phyloP scores from a whole-genome alignment of 495 filamentous ascomycete genomes.

The Thermothielavioides terrestris region DNA sequence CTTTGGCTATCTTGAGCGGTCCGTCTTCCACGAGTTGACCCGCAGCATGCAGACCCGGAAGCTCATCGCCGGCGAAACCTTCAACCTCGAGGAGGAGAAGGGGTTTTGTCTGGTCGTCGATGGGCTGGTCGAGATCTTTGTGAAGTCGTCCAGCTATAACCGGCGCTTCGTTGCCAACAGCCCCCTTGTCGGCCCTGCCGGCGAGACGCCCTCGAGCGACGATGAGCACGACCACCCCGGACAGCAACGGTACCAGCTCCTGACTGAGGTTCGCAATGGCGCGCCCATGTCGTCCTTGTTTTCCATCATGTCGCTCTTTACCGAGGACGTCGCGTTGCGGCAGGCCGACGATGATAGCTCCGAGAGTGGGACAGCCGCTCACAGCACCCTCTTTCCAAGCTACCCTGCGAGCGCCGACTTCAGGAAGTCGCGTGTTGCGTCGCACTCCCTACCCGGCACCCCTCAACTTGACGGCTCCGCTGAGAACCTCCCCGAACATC shows the following conservation, averaged over 20 bases:
- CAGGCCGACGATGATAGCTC: conserved; percentile 52
- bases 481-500: conserved; percentile 17
- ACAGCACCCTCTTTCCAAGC: conserved; percentile 18
- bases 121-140: conserved; percentile 94
- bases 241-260: conserved; percentile 71
- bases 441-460: conserved; percentile 24
- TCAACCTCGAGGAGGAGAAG: conserved; percentile 93
- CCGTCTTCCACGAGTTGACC: conserved; percentile 95
- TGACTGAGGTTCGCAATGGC: conserved; percentile 97
- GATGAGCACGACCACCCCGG: conserved; percentile 50
- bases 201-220: conserved; percentile 51
- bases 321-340: conserved; percentile 80
- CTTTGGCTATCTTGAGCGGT: conserved; percentile 92
- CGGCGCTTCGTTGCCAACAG: conserved; percentile 19
- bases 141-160: conserved; percentile 69
- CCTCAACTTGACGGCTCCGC: conserved; percentile 26
- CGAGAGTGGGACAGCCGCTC: conserved; percentile 11
- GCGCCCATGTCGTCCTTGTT: conserved; percentile 98
- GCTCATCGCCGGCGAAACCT: conserved; percentile 87
- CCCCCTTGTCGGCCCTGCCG: conserved; percentile 8
- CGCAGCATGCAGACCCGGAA: conserved; percentile 97
- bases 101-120: conserved; percentile 97
- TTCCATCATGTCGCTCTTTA: conserved; percentile 92
- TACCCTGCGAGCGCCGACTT: conserved; percentile 40
- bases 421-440: conserved; percentile 33